Conservation (phyloP, 495 filamentous ascomycete genomes). For the Aspergillus ostianus region DNA sequence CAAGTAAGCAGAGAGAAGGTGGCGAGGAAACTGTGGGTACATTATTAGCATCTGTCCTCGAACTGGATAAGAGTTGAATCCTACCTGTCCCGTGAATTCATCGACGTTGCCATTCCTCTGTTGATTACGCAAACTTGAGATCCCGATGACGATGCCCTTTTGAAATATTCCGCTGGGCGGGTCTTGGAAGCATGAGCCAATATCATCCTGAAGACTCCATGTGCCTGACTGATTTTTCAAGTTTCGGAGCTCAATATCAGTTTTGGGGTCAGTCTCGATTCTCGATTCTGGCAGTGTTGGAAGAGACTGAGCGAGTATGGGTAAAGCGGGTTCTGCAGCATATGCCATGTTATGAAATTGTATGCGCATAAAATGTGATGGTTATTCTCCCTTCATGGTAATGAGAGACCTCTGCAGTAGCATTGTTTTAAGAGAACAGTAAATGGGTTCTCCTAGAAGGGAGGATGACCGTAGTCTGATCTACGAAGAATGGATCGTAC, state of each 20-base stretch:
- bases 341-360: conserved; percentile 17
- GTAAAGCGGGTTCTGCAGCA: conserved; percentile 31
- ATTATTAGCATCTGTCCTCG: background rate
- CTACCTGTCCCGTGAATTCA: conserved; percentile 37
- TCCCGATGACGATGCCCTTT: conserved; percentile 35
- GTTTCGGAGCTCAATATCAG: background rate
- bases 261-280: background rate
- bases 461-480: background rate
- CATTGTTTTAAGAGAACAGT: background rate
- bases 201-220: conserved; percentile 36
- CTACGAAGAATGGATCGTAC: background rate
- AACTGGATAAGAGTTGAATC: background rate
- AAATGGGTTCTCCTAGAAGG: background rate
- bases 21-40: background rate
- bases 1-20: conserved; percentile 18
- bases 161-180: conserved; percentile 25
- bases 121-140: conserved; percentile 26
- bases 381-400: background rate
- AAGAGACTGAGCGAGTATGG: conserved; percentile 37
- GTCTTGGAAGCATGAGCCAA: conserved; percentile 23
- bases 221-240: conserved; percentile 3
- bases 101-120: conserved; percentile 26
- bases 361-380: background rate
- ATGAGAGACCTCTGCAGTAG: background rate
- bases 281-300: conserved; percentile 10